Base-by-base conservation (phyloP, 1,139 yeast species). In the Ashbya aceris region DNA sequence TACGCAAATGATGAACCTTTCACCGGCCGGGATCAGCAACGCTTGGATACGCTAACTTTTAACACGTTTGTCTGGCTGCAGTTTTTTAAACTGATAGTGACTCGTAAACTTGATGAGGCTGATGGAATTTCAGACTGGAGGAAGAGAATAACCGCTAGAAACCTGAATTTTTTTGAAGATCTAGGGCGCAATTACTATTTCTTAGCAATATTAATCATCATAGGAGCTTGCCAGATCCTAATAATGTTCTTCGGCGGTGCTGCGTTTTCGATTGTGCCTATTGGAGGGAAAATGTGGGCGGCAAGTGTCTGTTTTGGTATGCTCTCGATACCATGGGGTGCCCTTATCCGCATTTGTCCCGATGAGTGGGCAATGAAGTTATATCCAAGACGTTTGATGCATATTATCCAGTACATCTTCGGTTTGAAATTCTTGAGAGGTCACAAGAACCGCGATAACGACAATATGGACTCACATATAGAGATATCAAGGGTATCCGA, bases 161-260 rank as follows among this genome's bases (percentile, higher is more conserved):
- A 83, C 62, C 72, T 85, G 64, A 83, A 91, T 63, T 84, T 91
- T 62, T 80, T 83, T 58, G 82, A 77, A 54, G 91, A 93, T 50
- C 68, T 91, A 47, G 76, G 76, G 64, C 74, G 87, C 62, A 91
- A 91, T 62, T 77, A 77, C 71, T 87, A 84, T 64, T 91, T 91
- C 62, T 65, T 89, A 42, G 67, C 61, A 6, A 87, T 91, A 54
- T 77, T 84, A 10, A 51, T 64, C 2, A 70, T 91, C 40, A 89
- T 93, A 62, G 89, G 80, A 33, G 89, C 82, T 9, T 76, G 79
- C 61, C 98, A 93, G 66, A 69, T 89, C 7, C 64, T 91, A 45
- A 89, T 93, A 55, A 89, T 93, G 97, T 84, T 79, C 66, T 91
- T 86, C 49, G 99, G 99, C 42, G 98, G 98, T 45, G 85, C 93